A percentile compares a stretch with the other conserved stretches of the same genome.
Conservation (phyloP, 768 basidiomycete species). For the Tylopilus cervinicoccineus region DNA sequence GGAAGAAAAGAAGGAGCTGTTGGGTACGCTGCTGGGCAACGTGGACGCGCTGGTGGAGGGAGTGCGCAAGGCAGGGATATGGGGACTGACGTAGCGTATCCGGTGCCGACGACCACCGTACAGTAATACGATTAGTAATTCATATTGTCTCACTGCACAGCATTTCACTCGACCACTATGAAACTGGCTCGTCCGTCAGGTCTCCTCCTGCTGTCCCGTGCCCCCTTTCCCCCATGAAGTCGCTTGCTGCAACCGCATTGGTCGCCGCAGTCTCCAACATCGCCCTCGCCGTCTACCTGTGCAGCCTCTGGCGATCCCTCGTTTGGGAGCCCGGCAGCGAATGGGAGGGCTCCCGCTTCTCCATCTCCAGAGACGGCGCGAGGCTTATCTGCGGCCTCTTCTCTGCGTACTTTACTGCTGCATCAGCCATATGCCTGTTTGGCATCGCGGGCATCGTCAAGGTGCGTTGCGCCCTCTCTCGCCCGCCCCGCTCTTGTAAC, state of each 20-base stretch:
- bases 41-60: constrained; percentile 89
- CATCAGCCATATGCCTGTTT: constrained; percentile 57
- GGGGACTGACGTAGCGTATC: constrained; percentile 69
- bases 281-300: constrained; percentile 37
- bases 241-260: constrained; percentile 34
- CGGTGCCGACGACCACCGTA: too few species aligned
- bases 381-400: constrained; percentile 57
- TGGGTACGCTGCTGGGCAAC: constrained; percentile 84
- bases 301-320: constrained; percentile 42
- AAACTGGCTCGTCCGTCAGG: background rate
- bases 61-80: constrained; percentile 81
- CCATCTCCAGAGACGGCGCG: constrained; percentile 39
- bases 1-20: constrained; percentile 77
- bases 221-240: constrained; percentile 2
- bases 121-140: too few species aligned
- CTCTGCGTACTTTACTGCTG: constrained; percentile 61
- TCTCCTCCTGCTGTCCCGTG: background rate
- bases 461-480: constrained; percentile 37
- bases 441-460: constrained; percentile 69
- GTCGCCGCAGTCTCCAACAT: constrained; percentile 40
- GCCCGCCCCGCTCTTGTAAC: background rate
- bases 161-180: constrained; percentile 5
- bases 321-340: constrained; percentile 46
- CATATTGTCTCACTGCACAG: too few species aligned
- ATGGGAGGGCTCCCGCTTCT: constrained; percentile 43